phyloP scores from a whole-genome alignment of 2,329 filamentous ascomycete species.

The Penicillium vulpinum region DNA sequence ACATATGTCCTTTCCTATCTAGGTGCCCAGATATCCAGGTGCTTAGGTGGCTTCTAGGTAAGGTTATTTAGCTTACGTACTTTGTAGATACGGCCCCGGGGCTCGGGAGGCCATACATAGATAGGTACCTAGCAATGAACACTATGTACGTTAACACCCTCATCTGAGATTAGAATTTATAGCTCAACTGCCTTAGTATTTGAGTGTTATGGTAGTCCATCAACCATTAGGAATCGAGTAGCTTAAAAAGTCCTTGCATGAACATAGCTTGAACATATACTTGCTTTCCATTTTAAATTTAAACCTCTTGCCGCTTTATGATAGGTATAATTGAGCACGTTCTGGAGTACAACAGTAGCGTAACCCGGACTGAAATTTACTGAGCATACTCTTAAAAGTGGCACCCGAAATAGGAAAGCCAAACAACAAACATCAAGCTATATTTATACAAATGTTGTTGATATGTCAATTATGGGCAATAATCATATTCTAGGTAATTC shows the following conservation, averaged over 20 bases:
- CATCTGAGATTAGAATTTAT: background rate
- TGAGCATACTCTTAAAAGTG: background rate
- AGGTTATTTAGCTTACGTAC: background rate
- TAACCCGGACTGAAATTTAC: background rate
- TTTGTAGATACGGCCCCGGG: too few species aligned
- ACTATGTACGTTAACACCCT: too few species aligned
- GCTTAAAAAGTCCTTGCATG: constrained; percentile 3
- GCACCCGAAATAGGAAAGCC: background rate
- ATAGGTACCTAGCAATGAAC: too few species aligned
- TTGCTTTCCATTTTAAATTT: background rate
- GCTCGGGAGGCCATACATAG: too few species aligned
- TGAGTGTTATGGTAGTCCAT: background rate
- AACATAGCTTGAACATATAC: background rate
- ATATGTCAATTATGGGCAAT: background rate
- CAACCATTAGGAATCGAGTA: background rate
- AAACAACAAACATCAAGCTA: background rate
- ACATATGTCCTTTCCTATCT: background rate
- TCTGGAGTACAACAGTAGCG: too few species aligned
- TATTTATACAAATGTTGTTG: background rate
- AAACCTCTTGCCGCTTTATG: background rate
- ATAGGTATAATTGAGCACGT: background rate
- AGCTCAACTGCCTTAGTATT: background rate
- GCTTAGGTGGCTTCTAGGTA: background rate
- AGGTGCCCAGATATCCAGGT: background rate
- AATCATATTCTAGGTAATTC: background rate